Percentiles rank a stretch among this genome's conserved stretches.
Conservation (phyloP, 140 eudicot species). For the Senecio squalidus region DNA sequence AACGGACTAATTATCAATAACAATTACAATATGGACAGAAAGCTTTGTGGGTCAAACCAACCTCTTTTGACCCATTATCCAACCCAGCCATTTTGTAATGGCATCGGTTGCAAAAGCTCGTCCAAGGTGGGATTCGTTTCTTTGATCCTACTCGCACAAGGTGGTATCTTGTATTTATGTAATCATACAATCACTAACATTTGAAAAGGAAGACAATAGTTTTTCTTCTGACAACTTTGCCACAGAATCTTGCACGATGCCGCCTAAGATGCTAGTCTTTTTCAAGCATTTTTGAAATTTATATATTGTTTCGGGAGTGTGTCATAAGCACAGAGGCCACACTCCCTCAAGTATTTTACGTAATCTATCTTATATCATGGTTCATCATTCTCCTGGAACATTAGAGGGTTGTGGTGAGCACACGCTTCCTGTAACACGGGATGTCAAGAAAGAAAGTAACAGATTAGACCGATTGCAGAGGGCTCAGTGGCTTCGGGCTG, state of each 20-base stretch:
- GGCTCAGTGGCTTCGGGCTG: conserved; percentile 69
- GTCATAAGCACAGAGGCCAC: conserved; percentile 33
- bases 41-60: background rate
- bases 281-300: conserved; percentile 3
- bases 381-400: conserved; percentile 26
- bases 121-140: background rate
- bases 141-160: background rate
- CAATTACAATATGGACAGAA: too few species aligned
- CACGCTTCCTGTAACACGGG: conserved; percentile 31
- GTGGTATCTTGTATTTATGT: conserved; percentile 1
- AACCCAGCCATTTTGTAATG: background rate
- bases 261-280: conserved; percentile 18
- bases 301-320: conserved; percentile 21
- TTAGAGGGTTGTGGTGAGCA: conserved; percentile 34
- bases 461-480: conserved; percentile 29
- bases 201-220: conserved; percentile 11
- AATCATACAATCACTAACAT: conserved; percentile 3
- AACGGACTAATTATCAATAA: too few species aligned
- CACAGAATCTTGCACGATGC: conserved; percentile 16
- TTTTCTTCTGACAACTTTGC: conserved; percentile 11
- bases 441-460: background rate
- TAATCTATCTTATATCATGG: conserved; percentile 18
- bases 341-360: conserved; percentile 20
- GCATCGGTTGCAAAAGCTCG: background rate
- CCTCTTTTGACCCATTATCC: background rate